Conservation (phyloP, 202 grass and related monocot genomes). For the Elaeis oleifera region DNA sequence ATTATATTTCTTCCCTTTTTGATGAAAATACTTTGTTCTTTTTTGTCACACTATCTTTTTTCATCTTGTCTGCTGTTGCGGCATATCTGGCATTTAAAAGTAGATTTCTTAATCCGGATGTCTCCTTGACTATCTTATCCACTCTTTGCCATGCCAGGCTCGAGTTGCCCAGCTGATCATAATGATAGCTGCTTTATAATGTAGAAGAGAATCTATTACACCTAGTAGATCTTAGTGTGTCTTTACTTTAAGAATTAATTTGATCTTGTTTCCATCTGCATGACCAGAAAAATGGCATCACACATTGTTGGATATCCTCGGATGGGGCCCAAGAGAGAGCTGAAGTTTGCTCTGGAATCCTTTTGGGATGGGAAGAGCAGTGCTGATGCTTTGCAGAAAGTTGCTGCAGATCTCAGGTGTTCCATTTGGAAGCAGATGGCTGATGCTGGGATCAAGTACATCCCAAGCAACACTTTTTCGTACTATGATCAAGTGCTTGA, state of each 20-base stretch:
- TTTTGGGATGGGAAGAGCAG: slow-evolving; percentile 89
- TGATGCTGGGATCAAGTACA: slow-evolving; percentile 82
- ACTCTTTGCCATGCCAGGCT: too few species aligned
- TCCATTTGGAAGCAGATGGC: slow-evolving; percentile 97
- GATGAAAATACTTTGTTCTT: too few species aligned
- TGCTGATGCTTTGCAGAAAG: slow-evolving; percentile 73
- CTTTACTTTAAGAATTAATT: background rate
- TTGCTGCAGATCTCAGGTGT: slow-evolving; percentile 57
- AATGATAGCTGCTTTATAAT: too few species aligned
- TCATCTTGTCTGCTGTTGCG: too few species aligned
- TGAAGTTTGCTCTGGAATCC: slow-evolving; percentile 87
- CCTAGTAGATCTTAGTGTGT: too few species aligned
- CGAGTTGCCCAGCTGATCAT: too few species aligned
- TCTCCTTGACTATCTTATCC: too few species aligned
- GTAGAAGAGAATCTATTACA: too few species aligned
- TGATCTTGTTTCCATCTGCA: slow-evolving; percentile 4
- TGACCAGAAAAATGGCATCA: slow-evolving; percentile 68
- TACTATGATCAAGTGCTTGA: slow-evolving; percentile 93
- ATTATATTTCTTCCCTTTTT: too few species aligned
- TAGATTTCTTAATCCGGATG: too few species aligned
- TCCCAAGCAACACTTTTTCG: slow-evolving; percentile 89
- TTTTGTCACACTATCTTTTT: too few species aligned
- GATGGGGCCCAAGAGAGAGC: slow-evolving; percentile 95
- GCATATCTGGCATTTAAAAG: too few species aligned
- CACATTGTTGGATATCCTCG: slow-evolving; percentile 97